Evolutionary conservation across 1,284 basidiomycete genomes (phyloP).

Genomic region (Phenoliferia sp.): DNA sequence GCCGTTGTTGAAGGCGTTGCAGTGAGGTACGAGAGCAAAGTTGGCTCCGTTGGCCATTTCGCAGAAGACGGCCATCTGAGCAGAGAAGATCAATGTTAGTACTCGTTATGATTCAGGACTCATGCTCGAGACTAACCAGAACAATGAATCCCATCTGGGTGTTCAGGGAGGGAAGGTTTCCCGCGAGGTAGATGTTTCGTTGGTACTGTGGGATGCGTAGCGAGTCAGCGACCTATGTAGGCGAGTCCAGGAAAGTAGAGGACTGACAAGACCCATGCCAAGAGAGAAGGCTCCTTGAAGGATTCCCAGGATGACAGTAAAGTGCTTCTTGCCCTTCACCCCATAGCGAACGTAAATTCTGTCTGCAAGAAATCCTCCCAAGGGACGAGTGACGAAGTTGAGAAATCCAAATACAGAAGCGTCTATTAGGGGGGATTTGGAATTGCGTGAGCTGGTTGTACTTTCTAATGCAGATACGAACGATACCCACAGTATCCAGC

Average conservation of each 20-base stretch:
- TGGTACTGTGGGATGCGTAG: not conserved
- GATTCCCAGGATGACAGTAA: not conserved
- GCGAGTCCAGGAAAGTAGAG: not conserved
- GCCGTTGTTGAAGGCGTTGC: constrained; percentile 3
- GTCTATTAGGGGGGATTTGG: constrained; percentile 34
- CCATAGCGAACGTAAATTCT: constrained; percentile 2
- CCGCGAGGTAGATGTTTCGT: not conserved
- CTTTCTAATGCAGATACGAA: constrained; percentile 18
- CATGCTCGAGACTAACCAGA: not conserved
- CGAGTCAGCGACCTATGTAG: not conserved
- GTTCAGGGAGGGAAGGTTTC: not conserved
- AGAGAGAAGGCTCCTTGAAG: not conserved
- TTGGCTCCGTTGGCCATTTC: constrained; percentile 37
- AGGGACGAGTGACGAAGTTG: constrained; percentile 21
- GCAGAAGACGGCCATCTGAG: constrained; percentile 31
- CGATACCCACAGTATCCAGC: not conserved
- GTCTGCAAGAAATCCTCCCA: constrained; percentile 23
- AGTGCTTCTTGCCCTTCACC: constrained; percentile 51
- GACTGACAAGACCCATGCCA: not conserved
- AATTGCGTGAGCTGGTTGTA: not conserved
- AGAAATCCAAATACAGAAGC: constrained; percentile 43
- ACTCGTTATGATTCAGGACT: not conserved
- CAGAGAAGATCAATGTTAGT: not conserved
- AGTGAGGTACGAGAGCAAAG: constrained; percentile 31
- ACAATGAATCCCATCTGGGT: not conserved